phyloP scores from a whole-genome alignment of 331 rosid species.

The Telfairia occidentalis region DNA sequence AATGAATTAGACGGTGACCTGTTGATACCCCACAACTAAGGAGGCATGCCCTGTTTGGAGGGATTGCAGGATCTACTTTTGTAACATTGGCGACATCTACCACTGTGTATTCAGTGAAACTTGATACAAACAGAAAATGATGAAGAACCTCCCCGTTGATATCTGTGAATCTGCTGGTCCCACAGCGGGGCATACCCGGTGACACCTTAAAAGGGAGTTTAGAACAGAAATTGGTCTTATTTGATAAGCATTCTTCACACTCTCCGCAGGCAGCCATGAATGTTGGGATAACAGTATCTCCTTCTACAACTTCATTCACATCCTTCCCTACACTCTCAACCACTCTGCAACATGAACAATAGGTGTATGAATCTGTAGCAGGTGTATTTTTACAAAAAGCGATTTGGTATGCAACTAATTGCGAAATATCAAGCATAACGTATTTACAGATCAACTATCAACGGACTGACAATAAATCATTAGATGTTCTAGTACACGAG shows the following conservation, averaged over 20 bases:
- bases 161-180: constrained; percentile 58
- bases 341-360: constrained; percentile 28
- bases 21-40: constrained; percentile 80
- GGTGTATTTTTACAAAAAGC: neutral
- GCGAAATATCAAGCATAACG: neutral
- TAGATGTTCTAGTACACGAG: neutral
- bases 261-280: constrained; percentile 65
- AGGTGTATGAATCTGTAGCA: neutral
- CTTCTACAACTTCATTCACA: constrained; percentile 52
- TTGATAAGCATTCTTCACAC: constrained; percentile 58
- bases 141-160: constrained; percentile 48
- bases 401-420: neutral
- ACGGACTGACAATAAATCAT: neutral
- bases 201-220: constrained; percentile 47
- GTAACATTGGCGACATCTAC: constrained; percentile 50
- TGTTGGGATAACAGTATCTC: constrained; percentile 60
- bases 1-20: constrained; percentile 29
- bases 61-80: constrained; percentile 42
- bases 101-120: constrained; percentile 74
- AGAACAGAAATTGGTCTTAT: constrained; percentile 61
- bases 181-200: constrained; percentile 55
- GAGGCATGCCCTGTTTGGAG: constrained; percentile 65
- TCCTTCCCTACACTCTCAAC: constrained; percentile 78
- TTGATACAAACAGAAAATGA: constrained; percentile 65
- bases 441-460: neutral